Base-by-base conservation (phyloP, 2,329 filamentous ascomycete genomes). In the Zarea fungicola region DNA sequence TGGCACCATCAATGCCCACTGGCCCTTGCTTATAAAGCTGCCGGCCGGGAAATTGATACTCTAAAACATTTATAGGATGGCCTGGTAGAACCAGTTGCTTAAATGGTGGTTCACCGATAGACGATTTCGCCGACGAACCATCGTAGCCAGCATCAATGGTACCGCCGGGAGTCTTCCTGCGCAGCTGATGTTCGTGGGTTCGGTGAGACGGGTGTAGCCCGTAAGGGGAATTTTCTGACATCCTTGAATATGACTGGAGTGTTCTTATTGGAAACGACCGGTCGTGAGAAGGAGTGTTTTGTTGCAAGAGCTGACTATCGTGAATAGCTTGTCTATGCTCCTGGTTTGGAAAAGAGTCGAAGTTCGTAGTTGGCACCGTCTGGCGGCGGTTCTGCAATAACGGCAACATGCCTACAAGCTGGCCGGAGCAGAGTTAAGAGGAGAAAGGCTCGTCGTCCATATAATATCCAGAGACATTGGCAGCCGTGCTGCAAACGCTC, bases 81-180 rank as follows among this genome's bases (percentile, higher is more conserved):
- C 78, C 76, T 3, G 88, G 83, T 23, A 95, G 73, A 18, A 93
- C 75, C 62, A 96, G 81, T 63, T 96, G 90, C 68, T 96, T 96
- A 40, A 82, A 73, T 2, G 88, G 84, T 31, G 87, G 88, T 6
- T 85, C 85, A 31, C 87, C 86, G 29, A 84, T 81, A 9, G 78
- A 81, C 58, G 85, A 81, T 60, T 89, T 85, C 19, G 84, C 76
- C 2, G 84, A 83, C 5, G 87, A 88, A 26, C 87, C 89, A 74
- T 97, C 91, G 61, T 96, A 96, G 10, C 89, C 90, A 47, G 88
- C 89, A 55, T 92, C 85, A 53, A 97, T 78, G 31, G 90, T 96
- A n/a, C 92, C 93, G 61, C 85, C 92, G 5, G 92, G 93, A 8
- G 92, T 97, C 67, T 97, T 97, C 56, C 92, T 82, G 56, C 92